Conservation (phyloP, 768 basidiomycete genomes). For the Daedaleopsis sinensis region DNA sequence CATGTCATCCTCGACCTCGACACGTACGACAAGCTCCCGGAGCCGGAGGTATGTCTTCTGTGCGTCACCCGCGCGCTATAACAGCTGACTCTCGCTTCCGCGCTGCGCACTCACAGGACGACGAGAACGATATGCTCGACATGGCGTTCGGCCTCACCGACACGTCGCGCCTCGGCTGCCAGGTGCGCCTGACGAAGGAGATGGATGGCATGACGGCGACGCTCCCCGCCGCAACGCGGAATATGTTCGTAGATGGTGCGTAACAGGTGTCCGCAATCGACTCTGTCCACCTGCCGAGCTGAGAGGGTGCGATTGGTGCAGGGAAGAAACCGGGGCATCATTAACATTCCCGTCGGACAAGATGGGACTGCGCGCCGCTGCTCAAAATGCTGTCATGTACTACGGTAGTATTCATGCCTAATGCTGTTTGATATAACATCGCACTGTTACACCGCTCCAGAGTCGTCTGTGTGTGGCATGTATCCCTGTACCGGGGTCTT, state of each 20-base stretch:
- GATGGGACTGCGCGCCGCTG: no score
- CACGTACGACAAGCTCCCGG: conserved; percentile 84
- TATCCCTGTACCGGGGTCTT: not conserved
- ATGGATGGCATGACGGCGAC: conserved; percentile 86
- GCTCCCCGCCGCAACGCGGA: conserved; percentile 89
- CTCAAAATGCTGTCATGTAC: not conserved
- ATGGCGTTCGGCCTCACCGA: conserved; percentile 97
- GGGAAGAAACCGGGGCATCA: conserved; percentile 58
- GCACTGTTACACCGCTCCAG: not conserved
- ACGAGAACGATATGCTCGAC: conserved; percentile 98
- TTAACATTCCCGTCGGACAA: conserved; percentile 19
- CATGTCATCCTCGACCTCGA: conserved; percentile 87
- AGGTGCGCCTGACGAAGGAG: conserved; percentile 76
- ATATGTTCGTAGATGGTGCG: conserved; percentile 95
- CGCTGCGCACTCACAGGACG: conserved; percentile 52
- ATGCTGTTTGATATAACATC: not conserved
- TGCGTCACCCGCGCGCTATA: not conserved
- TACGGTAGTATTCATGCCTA: not conserved
- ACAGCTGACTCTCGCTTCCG: not conserved
- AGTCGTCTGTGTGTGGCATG: not conserved
- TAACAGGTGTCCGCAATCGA: conserved; percentile 26
- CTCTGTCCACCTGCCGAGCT: not conserved
- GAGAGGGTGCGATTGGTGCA: conserved; percentile 11
- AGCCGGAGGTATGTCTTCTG: conserved; percentile 55
- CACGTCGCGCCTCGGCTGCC: conserved; percentile 83